Evolutionary conservation across 2,329 filamentous ascomycete genomes (phyloP), one percentile per base, ranked within the genome.

Genomic region (Ophiostoma triangulosporum): DNA sequence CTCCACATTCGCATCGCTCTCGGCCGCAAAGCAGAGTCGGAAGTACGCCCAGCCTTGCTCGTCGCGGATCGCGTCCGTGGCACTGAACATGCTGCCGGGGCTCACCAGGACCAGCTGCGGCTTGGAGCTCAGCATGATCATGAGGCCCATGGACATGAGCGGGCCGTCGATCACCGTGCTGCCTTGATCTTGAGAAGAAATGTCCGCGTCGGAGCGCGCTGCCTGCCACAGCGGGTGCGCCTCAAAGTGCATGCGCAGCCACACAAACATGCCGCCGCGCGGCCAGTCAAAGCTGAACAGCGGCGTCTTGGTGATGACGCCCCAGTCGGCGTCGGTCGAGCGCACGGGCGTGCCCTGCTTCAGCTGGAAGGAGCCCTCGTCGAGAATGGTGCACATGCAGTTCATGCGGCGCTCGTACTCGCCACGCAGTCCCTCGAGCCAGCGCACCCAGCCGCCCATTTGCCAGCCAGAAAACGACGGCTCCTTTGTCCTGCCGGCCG

Each of bases 181-280:
- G 12, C 20, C 33, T 26, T 38, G 3, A 31, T 31, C 9, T 31
- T 17, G n/a, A 6, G 17, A 26, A 7, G n/a, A 14, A 26, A 22
- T 58, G n/a, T 48, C 53, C 22, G 51, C 55, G 24, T 43, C 20
- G 38, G 62, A 58, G 26, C 67, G 64, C 43, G 61, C 58, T 3
- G 65, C 65, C 51, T 65, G 62, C 64, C 73, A 82, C 14, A 95
- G 73, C 12, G 88, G 87, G 63, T 95, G 89, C 2, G 73, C 71
- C 53, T 84, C 77, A 61, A 89, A 84, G 64, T 81, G 75, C 57
- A 93, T 69, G 54, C 78, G 75, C 3, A 95, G 62, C 90, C 90
- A 96, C 54, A 94, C 68, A 66, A 95, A 96, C 89, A 96, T 96
- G 63, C 90, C 90, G 33, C 83, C 90, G 27, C 85, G 78, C 1